These are phyloP conservation scores for Obelidium mucronatum DNA, from an alignment of 192 early-diverging fungal genomes.

Conservation along the genomic window DNA sequence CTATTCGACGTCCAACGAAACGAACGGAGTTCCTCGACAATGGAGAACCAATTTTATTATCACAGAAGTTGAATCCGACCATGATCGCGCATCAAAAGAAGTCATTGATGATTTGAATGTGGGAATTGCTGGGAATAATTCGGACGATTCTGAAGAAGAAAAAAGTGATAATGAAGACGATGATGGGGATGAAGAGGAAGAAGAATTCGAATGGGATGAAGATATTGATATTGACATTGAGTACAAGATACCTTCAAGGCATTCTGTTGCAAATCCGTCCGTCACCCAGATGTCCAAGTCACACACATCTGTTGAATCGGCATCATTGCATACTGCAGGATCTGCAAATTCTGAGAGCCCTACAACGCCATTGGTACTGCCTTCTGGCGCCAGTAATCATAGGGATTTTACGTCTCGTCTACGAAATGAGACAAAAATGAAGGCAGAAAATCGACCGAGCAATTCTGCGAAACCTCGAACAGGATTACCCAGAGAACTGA, in stretches of 20 bases:
- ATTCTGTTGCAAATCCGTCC: neutral
- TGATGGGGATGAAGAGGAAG: slow-evolving; percentile 33
- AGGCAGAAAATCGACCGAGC: neutral
- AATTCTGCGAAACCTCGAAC: neutral
- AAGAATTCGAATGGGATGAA: slow-evolving; percentile 36
- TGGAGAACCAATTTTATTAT: neutral
- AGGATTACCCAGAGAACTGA: slow-evolving; percentile 30
- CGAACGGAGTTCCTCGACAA: too few species aligned
- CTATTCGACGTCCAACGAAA: neutral
- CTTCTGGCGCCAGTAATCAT: too few species aligned
- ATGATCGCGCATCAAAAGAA: neutral
- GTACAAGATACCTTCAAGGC: slow-evolving; percentile 21
- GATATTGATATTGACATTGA: slow-evolving; percentile 39
- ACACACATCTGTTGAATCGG: slow-evolving; percentile 4
- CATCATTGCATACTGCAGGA: slow-evolving; percentile 16
- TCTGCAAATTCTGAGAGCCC: neutral
- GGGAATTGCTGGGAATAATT: neutral
- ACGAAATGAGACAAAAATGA: neutral
- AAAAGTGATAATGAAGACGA: slow-evolving; percentile 23
- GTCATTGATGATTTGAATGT: neutral
- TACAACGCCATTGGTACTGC: neutral
- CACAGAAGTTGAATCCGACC: neutral
- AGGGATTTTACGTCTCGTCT: neutral
- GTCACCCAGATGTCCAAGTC: neutral
- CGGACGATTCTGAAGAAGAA: neutral